These are phyloP conservation scores for Oryza punctata DNA, from an alignment of 176 grass and related monocot genomes.

Conservation along the genomic window DNA sequence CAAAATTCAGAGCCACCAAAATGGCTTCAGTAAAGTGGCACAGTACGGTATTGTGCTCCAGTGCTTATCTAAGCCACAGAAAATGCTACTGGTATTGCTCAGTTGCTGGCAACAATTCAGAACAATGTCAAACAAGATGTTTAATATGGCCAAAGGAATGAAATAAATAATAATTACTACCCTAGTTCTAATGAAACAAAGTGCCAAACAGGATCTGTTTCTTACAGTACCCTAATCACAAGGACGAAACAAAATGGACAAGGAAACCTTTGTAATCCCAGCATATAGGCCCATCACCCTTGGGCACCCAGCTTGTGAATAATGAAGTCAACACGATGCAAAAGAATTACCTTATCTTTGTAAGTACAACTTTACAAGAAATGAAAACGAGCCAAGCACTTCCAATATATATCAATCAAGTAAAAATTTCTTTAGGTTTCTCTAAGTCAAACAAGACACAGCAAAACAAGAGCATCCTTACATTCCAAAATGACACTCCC, in stretches of 20 bases:
- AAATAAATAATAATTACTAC: not conserved
- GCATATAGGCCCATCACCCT: not conserved
- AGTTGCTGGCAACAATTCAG: not conserved
- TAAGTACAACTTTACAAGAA: not conserved
- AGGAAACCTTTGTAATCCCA: not conserved
- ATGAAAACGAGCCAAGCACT: not conserved
- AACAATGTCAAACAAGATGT: not conserved
- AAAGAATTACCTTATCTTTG: not conserved
- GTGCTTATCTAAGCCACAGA: not conserved
- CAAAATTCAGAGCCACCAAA: not conserved
- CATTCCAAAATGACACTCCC: not conserved
- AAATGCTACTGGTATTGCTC: not conserved
- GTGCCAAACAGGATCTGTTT: not conserved
- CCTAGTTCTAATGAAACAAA: not conserved
- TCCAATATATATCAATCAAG: not conserved
- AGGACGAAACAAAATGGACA: not conserved
- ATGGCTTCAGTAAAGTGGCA: slow-evolving; percentile 19
- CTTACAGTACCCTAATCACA: not conserved
- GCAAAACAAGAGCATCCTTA: not conserved
- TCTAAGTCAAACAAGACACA: slow-evolving; percentile 13
- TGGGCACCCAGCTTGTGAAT: not conserved
- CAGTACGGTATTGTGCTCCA: slow-evolving; percentile 4
- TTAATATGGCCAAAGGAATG: not conserved
- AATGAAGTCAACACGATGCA: not conserved
- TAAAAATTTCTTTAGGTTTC: not conserved